Evolutionary conservation across 306 rosid species (phyloP), one percentile per base, ranked within the genome.

Genomic region (Vachellia pachyceras): DNA sequence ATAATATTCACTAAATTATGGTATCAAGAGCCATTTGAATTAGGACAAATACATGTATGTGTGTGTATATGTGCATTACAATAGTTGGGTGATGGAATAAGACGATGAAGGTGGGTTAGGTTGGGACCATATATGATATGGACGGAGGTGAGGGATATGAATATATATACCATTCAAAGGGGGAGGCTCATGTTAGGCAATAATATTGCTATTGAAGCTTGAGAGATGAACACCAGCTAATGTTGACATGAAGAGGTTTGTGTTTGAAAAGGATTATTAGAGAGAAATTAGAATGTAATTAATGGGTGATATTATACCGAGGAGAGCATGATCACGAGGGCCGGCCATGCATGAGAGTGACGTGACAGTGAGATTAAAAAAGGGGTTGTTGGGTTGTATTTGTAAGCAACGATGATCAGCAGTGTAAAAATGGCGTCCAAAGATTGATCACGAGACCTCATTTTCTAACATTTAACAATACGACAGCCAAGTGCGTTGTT

Each of bases 361-460:
- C 76, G 5, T 67, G 80, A 81, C 35, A 35, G 22, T 15, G 60
- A 69, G 54, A 63, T 70, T 5, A 50, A 64, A 70, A 70, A 46
- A 41, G 54, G 69, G 44, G 40, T 67, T 82, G 84, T 79, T 79
- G 82, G 74, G 76, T 50, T 40, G 77, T 73, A 76, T 72, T 36
- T 76, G 79, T 70, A 79, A n/a, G 15, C 55, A 69, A 41, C 17
- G 20, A 72, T 33, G 20, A 17, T 41, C 33, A 2, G 2, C 2
- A 29, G 17, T 49, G 13, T 36, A 36, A 79, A 73, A 69, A 69
- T 20, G 39, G 5, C 18, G 80, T 37, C 5, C 71, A 37, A 66
- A 12, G 2, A 6, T 72, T 67, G 86, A 83, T 63, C 13, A 20
- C 50, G 71, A 22, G 57, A 84, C 52, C 72, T 54, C 69, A 7